Evolutionary conservation across 2,329 filamentous ascomycete species (phyloP).

Genomic region (Colletotrichum endophyticum): DNA sequence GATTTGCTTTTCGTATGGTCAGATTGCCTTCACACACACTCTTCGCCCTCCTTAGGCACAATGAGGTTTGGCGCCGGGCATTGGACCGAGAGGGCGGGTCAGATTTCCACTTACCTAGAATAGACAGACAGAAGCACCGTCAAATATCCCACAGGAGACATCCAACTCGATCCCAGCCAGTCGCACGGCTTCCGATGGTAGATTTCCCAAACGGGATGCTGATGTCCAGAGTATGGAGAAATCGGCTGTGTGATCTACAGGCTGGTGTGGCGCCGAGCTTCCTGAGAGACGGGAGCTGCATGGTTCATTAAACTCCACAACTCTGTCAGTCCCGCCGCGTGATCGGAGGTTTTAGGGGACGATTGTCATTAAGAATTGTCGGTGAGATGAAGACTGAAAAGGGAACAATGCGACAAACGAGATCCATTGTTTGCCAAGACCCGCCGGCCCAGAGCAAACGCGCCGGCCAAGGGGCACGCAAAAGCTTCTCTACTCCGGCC

Average conservation of each 20-base stretch:
- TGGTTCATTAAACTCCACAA: not conserved
- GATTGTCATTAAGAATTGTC: not conserved
- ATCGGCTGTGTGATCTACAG: not conserved
- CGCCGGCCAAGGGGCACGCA: not conserved
- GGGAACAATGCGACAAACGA: not conserved
- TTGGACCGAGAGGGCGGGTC: not conserved
- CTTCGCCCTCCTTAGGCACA: not conserved
- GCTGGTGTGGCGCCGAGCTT: not conserved
- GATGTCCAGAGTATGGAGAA: not conserved
- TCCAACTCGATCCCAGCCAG: not conserved
- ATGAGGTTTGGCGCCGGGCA: not conserved
- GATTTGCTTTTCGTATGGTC: slow-evolving; percentile 5
- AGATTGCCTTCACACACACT: not conserved
- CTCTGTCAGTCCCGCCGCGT: not conserved
- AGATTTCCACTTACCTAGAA: not conserved
- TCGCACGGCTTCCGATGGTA: not conserved
- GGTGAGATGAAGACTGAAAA: not conserved
- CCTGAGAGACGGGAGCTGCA: not conserved
- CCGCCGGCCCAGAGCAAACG: not conserved
- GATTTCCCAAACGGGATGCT: not conserved
- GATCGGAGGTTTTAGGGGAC: not conserved
- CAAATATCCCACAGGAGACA: not conserved
- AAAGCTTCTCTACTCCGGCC: not conserved
- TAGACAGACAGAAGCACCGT: not conserved
- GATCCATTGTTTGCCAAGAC: not conserved